Evolutionary conservation across 352 stramenopile species (phyloP).

Genomic region (Globisporangium mamillatum): DNA sequence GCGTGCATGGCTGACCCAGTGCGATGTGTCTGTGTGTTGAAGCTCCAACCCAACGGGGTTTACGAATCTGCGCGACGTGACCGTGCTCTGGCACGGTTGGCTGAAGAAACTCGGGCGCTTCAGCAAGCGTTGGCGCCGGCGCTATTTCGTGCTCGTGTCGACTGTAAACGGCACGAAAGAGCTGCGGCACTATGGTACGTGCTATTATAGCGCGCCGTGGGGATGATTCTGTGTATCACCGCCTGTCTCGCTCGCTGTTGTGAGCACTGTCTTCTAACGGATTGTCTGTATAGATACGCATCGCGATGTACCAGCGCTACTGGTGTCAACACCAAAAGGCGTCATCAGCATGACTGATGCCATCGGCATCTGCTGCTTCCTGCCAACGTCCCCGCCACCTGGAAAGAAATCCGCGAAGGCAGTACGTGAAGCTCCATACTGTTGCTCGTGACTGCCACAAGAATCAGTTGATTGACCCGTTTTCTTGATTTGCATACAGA

Average conservation of each 20-base stretch:
- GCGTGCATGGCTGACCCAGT: neutral
- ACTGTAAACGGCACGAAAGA: conserved; percentile 63
- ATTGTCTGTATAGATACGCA: conserved; percentile 32
- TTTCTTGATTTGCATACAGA: conserved; percentile 24
- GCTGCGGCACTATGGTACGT: conserved; percentile 67
- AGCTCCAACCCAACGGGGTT: conserved; percentile 55
- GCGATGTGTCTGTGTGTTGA: neutral
- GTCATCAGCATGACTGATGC: conserved; percentile 69
- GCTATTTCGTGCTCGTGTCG: conserved; percentile 81
- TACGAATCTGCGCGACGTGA: conserved; percentile 47
- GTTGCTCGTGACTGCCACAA: neutral
- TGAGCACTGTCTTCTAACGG: neutral
- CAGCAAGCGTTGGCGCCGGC: conserved; percentile 74
- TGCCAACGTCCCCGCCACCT: conserved; percentile 31
- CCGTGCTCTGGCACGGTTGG: conserved; percentile 82
- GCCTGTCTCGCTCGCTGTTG: neutral
- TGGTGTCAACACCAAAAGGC: conserved; percentile 69
- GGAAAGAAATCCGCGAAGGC: conserved; percentile 56
- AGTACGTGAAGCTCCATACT: conserved; percentile 29
- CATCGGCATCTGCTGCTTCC: conserved; percentile 77
- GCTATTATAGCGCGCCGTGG: neutral
- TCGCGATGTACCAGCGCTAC: conserved; percentile 54
- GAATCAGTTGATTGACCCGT: neutral
- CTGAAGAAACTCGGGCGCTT: conserved; percentile 83
- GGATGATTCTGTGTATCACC: neutral